phyloP scores from a whole-genome alignment of 2,329 filamentous ascomycete species.

The Venturia aucupariae region DNA sequence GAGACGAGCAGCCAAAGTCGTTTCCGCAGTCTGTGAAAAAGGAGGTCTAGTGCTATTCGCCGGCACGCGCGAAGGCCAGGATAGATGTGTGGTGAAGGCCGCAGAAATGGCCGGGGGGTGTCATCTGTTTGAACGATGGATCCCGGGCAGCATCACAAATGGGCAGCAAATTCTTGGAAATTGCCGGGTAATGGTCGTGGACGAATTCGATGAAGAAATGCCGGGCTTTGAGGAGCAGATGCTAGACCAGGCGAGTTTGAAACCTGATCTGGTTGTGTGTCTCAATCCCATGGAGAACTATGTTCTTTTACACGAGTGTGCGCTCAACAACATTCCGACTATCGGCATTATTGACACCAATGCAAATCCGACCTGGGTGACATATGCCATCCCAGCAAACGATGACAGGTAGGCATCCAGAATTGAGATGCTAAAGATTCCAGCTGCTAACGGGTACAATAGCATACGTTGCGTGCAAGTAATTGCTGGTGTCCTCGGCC shows the following conservation, averaged over 20 bases:
- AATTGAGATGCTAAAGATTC: not conserved
- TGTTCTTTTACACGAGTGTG: constrained; percentile 83
- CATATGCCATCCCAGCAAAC: constrained; percentile 92
- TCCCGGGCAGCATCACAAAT: constrained; percentile 85
- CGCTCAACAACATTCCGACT: constrained; percentile 77
- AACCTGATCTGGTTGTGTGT: constrained; percentile 85
- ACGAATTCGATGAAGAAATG: constrained; percentile 59
- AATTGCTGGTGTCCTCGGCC: constrained; percentile 75
- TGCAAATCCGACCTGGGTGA: constrained; percentile 84
- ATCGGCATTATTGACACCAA: constrained; percentile 94
- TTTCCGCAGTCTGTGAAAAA: constrained; percentile 72
- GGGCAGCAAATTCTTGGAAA: constrained; percentile 74
- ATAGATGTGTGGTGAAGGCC: constrained; percentile 68
- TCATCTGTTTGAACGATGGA: constrained; percentile 90
- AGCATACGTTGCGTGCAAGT: constrained; percentile 75
- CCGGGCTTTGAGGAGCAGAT: constrained; percentile 58
- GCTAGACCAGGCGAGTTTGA: constrained; percentile 54
- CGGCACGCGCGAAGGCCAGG: constrained; percentile 75
- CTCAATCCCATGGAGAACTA: constrained; percentile 91
- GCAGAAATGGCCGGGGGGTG: constrained; percentile 70
- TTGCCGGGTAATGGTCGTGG: constrained; percentile 63
- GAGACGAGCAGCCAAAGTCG: constrained; percentile 84
- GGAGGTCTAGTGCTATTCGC: constrained; percentile 87
- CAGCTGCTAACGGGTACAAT: constrained; percentile 20
- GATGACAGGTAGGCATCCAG: constrained; percentile 65